phyloP scores from a whole-genome alignment of 1,139 yeast species.

The Diutina scorzettiae region DNA sequence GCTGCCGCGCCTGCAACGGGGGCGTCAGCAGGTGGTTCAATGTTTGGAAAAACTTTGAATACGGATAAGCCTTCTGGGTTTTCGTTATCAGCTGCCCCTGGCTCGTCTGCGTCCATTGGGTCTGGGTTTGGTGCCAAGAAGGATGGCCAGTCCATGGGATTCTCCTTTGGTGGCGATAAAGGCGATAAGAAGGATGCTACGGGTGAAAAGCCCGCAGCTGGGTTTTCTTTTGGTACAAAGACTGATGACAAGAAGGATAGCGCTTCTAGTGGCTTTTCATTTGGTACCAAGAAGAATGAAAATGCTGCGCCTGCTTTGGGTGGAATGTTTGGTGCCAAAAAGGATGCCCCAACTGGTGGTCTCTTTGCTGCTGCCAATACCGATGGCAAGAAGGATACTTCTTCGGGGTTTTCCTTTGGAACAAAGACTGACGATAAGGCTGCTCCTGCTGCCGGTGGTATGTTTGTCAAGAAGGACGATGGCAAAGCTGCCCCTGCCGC shows the following conservation, averaged over 20 bases:
- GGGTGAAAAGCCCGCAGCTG: slow-evolving; percentile 11
- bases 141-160: slow-evolving; percentile 12
- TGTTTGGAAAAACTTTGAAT: slow-evolving; percentile 11
- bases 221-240: slow-evolving; percentile 10
- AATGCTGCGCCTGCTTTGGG: slow-evolving; percentile 7
- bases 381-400: slow-evolving; percentile 2
- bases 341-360: slow-evolving; percentile 7
- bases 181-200: neutral
- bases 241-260: slow-evolving; percentile 13
- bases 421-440: slow-evolving; percentile 6
- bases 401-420: slow-evolving; percentile 5
- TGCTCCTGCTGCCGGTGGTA: slow-evolving; percentile 5
- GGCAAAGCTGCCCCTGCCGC: neutral
- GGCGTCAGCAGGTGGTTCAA: slow-evolving; percentile 3
- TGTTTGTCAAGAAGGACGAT: neutral
- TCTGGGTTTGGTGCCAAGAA: slow-evolving; percentile 27
- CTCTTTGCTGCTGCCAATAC: slow-evolving; percentile 8
- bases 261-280: slow-evolving; percentile 12
- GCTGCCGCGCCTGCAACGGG: neutral
- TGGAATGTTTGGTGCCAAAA: slow-evolving; percentile 6
- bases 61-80: slow-evolving; percentile 8
- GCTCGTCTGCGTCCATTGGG: slow-evolving; percentile 10
- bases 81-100: slow-evolving; percentile 15
- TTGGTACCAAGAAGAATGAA: slow-evolving; percentile 15
- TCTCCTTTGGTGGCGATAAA: slow-evolving; percentile 16